phyloP scores from a whole-genome alignment of 306 rosid species.

The Chamaecrista fasciculata region DNA sequence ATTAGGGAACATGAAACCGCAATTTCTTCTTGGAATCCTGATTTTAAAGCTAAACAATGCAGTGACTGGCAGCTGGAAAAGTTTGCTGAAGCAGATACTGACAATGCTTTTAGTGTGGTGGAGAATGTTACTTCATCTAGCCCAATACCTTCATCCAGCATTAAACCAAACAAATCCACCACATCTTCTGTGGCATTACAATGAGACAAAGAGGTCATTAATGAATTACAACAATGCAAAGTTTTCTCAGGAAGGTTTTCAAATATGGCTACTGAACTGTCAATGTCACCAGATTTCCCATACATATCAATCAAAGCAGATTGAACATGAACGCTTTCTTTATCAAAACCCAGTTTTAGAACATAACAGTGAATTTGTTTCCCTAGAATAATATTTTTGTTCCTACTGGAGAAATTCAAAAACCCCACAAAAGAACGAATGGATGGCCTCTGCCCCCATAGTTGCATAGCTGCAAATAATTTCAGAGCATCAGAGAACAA shows the following conservation, averaged over 20 bases:
- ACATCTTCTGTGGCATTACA: slow-evolving; percentile 60
- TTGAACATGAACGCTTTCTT: slow-evolving; percentile 55
- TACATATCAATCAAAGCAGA: slow-evolving; percentile 87
- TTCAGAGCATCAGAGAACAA: slow-evolving; percentile 45
- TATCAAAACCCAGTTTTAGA: slow-evolving; percentile 56
- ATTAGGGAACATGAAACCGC: slow-evolving; percentile 70
- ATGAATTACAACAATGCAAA: slow-evolving; percentile 71
- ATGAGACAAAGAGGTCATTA: slow-evolving; percentile 76
- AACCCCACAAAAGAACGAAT: slow-evolving; percentile 58
- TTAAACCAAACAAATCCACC: slow-evolving; percentile 74
- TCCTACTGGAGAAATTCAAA: slow-evolving; percentile 65
- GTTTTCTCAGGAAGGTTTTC: slow-evolving; percentile 46
- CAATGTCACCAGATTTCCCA: slow-evolving; percentile 68
- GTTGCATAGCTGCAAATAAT: slow-evolving; percentile 55
- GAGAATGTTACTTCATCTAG: slow-evolving; percentile 75
- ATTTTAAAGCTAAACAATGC: slow-evolving; percentile 63
- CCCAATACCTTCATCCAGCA: slow-evolving; percentile 64
- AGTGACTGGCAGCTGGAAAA: slow-evolving; percentile 51
- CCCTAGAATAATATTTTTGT: slow-evolving; percentile 45
- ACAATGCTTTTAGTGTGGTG: slow-evolving; percentile 60
- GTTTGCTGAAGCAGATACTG: slow-evolving; percentile 49
- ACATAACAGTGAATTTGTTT: slow-evolving; percentile 65
- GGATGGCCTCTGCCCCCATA: slow-evolving; percentile 66
- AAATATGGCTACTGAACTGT: slow-evolving; percentile 61
- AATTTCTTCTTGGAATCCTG: slow-evolving; percentile 55